Conservation (phyloP, 2,329 filamentous ascomycete species). For the Chaetomiaceae sp. region DNA sequence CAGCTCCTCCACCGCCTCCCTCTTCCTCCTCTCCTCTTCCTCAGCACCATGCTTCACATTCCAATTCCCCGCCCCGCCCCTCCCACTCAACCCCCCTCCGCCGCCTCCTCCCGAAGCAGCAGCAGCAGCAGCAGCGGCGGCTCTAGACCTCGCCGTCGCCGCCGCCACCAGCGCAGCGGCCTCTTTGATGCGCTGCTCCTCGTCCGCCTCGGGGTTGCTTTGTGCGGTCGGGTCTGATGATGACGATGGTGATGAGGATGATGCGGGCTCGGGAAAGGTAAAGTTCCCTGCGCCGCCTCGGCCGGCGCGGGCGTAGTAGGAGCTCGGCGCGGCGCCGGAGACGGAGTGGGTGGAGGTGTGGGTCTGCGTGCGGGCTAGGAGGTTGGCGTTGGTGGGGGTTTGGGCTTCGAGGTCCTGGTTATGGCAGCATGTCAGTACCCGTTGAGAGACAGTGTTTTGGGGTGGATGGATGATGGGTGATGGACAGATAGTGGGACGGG, state of each 20-base stretch:
- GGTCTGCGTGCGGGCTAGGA: constrained; percentile 4
- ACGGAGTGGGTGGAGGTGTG: constrained; percentile 7
- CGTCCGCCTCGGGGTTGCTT: constrained; percentile 31
- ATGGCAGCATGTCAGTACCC: background rate
- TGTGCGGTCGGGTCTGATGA: constrained; percentile 14
- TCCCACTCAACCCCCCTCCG: constrained; percentile 36
- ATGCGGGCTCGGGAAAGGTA: constrained; percentile 31
- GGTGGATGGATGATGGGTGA: background rate
- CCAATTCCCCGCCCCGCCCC: constrained; percentile 58
- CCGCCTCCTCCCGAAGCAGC: no score
- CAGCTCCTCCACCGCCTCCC: constrained; percentile 35
- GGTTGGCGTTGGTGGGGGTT: constrained; percentile 2
- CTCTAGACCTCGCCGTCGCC: constrained; percentile 21
- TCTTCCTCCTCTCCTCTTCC: constrained; percentile 28
- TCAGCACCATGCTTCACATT: constrained; percentile 23
- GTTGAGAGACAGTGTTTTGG: background rate
- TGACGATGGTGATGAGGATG: constrained; percentile 31
- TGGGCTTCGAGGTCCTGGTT: constrained; percentile 32
- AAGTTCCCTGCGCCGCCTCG: constrained; percentile 62
- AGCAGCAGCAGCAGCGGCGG: no score
- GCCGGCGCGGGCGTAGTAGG: constrained; percentile 45
- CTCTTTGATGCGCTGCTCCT: constrained; percentile 30
- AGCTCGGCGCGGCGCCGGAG: constrained; percentile 17
- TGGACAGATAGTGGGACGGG: constrained; percentile 13
- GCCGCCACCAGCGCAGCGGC: constrained; percentile 30